Conservation (phyloP, 192 early-diverging fungal species). For the Linnemannia elongata region DNA sequence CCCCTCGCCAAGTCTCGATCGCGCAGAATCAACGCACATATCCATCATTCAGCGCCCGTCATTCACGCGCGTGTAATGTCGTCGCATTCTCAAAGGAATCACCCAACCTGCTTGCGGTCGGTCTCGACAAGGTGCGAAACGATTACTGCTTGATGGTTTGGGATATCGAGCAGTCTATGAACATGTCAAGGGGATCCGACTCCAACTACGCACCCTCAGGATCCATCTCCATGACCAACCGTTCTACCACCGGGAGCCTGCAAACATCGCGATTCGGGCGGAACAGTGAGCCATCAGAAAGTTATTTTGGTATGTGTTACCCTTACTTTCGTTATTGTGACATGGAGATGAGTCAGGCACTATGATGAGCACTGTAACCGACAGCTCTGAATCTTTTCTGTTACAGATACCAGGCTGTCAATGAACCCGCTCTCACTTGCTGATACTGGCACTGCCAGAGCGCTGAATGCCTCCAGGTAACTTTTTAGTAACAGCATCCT, state of each 20-base stretch:
- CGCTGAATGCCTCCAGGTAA: conserved; percentile 46
- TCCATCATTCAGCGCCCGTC: conserved; percentile 60
- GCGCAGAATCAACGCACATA: conserved; percentile 53
- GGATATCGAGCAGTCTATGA: conserved; percentile 74
- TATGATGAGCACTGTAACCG: background rate
- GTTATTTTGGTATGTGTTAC: conserved; percentile 36
- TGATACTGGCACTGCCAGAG: conserved; percentile 43
- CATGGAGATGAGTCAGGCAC: background rate
- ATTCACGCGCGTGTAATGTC: conserved; percentile 77
- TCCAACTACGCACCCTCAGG: conserved; percentile 47
- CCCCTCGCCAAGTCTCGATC: conserved; percentile 40
- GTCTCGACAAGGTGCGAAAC: conserved; percentile 82
- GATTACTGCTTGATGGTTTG: conserved; percentile 81
- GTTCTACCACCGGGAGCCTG: conserved; percentile 34
- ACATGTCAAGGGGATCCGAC: conserved; percentile 40
- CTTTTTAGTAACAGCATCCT: background rate
- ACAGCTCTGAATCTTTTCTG: background rate
- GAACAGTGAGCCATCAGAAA: conserved; percentile 35
- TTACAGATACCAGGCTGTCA: conserved; percentile 36
- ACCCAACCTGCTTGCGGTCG: conserved; percentile 72
- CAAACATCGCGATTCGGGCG: conserved; percentile 47
- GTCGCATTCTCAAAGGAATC: conserved; percentile 78
- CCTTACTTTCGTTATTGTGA: background rate
- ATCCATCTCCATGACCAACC: conserved; percentile 19
- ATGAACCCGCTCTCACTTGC: conserved; percentile 53